Conservation (phyloP, 140 eudicot genomes). For the Bidens hawaiensis region DNA sequence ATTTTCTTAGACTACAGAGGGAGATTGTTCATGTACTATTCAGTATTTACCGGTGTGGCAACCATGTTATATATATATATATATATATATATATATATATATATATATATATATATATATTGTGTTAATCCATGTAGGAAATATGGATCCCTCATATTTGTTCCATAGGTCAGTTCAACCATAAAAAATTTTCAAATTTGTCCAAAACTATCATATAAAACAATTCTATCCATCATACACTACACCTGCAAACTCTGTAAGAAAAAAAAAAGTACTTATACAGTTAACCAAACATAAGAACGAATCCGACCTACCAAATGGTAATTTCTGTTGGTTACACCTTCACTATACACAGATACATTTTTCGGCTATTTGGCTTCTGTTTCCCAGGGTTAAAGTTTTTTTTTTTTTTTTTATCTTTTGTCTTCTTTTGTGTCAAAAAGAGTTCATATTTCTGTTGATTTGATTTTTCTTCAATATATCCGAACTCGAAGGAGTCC, state of each 20-base stretch:
- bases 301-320: constrained; percentile 28
- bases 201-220: constrained; percentile 28
- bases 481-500: constrained; percentile 85
- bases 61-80: too few relatives aligned
- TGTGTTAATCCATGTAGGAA: too few relatives aligned
- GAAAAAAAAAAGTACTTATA: constrained; percentile 26
- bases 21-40: too few relatives aligned
- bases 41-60: too few relatives aligned
- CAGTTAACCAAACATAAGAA: constrained; percentile 21
- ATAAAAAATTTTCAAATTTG: background rate
- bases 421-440: constrained; percentile 35
- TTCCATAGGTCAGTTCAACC: too few relatives aligned
- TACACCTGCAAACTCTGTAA: constrained; percentile 31
- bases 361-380: constrained; percentile 6
- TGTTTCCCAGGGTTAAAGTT: constrained; percentile 15
- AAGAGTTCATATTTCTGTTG: constrained; percentile 44
- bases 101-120: too few relatives aligned
- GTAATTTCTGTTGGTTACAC: constrained; percentile 33
- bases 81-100: too few relatives aligned
- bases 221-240: constrained; percentile 28
- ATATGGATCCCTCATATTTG: too few relatives aligned
- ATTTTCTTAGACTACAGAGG: too few relatives aligned
- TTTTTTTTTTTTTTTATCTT: constrained; percentile 8
- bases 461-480: constrained; percentile 37
- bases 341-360: constrained; percentile 39